These are phyloP conservation scores for Suhomyces yuchorum DNA, from an alignment of 1,139 yeast species.

Conservation along the genomic window DNA sequence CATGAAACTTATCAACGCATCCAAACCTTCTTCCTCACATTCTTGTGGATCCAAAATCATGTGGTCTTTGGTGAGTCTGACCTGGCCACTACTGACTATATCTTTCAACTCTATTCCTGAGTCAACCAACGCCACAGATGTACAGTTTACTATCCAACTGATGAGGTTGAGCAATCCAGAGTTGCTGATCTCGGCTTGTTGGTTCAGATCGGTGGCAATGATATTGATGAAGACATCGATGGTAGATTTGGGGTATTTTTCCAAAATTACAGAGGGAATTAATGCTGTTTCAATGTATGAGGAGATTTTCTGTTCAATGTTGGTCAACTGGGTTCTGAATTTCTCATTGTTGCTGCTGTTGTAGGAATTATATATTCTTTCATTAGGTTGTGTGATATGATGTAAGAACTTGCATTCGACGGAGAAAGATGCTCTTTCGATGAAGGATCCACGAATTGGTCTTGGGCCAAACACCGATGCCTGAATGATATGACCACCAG, in stretches of 20 bases:
- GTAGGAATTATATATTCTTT: constrained; percentile 25
- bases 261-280: constrained; percentile 62
- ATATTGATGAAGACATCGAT: constrained; percentile 79
- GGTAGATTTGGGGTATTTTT: constrained; percentile 85
- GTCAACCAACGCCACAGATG: constrained; percentile 76
- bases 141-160: constrained; percentile 55
- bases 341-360: constrained; percentile 30
- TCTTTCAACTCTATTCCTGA: constrained; percentile 81
- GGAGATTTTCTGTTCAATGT: constrained; percentile 53
- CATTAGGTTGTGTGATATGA: constrained; percentile 46
- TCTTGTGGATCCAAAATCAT: constrained; percentile 24
- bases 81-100: constrained; percentile 72
- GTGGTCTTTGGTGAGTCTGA: constrained; percentile 23
- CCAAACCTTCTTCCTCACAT: constrained; percentile 27
- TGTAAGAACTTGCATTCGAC: constrained; percentile 67
- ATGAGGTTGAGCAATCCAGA: constrained; percentile 42
- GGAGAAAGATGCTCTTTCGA: constrained; percentile 65
- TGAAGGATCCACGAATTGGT: constrained; percentile 77
- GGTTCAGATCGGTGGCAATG: constrained; percentile 41
- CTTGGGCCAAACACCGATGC: constrained; percentile 87
- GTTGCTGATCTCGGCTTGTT: constrained; percentile 27
- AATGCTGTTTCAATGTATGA: constrained; percentile 61
- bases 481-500: constrained; percentile 60
- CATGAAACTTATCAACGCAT: constrained; percentile 54
- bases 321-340: constrained; percentile 43